Evolutionary conservation across 2,329 filamentous ascomycete genomes (phyloP).

Genomic region (Penicillium psychrosexuale): DNA sequence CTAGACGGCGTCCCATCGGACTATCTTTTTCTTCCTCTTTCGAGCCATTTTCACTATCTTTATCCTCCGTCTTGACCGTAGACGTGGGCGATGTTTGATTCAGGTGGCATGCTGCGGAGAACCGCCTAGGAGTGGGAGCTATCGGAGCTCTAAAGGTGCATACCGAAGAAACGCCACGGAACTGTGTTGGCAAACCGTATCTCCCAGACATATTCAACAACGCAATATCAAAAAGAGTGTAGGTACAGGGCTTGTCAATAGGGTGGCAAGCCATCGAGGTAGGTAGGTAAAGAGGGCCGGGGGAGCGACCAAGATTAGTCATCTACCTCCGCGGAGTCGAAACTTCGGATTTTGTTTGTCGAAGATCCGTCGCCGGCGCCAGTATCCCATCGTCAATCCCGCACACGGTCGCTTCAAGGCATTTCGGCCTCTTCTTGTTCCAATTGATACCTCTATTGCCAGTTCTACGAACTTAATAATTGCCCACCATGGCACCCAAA

Average conservation of each 20-base stretch:
- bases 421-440: neutral
- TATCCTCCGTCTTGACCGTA: conserved; percentile 10
- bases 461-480: neutral
- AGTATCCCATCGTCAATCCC: conserved; percentile 5
- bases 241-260: neutral
- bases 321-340: conserved; percentile 33
- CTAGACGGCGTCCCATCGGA: conserved; percentile 57
- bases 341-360: conserved; percentile 21
- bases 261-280: conserved; percentile 9
- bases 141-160: conserved; percentile 12
- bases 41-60: conserved; percentile 10
- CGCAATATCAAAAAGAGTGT: neutral
- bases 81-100: conserved; percentile 23
- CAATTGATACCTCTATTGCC: neutral
- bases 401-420: conserved; percentile 12
- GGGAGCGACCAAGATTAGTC: conserved; percentile 23
- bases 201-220: conserved; percentile 22
- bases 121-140: conserved; percentile 15
- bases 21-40: conserved; percentile 43
- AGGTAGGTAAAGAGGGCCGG: neutral
- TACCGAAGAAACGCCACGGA: conserved; percentile 14
- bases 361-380: conserved; percentile 13
- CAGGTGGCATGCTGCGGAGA: conserved; percentile 24
- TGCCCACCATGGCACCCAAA: conserved; percentile 43
- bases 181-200: conserved; percentile 15